These are phyloP conservation scores for Termitomyces sp. DNA, from an alignment of 768 basidiomycete species.

Conservation along the genomic window DNA sequence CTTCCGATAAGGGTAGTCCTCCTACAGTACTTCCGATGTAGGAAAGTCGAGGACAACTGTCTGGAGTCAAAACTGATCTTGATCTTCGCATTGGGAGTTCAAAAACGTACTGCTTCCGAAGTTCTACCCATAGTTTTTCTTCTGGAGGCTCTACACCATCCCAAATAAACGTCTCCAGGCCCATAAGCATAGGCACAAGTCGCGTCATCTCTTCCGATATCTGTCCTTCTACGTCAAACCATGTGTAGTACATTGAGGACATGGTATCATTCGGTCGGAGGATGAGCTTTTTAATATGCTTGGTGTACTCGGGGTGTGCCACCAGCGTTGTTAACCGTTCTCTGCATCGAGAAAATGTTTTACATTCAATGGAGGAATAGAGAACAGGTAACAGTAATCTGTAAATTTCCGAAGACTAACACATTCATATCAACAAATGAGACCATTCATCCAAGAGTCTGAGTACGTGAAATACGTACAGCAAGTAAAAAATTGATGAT, in stretches of 20 bases:
- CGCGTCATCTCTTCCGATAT: conserved; percentile 10
- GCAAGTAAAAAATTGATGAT: conserved; percentile 12
- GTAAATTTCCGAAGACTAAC: conserved; percentile 7
- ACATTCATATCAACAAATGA: background rate
- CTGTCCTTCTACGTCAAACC: conserved; percentile 11
- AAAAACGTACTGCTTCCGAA: conserved; percentile 15
- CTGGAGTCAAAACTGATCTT: background rate
- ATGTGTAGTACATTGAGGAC: conserved; percentile 6
- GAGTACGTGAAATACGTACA: conserved; percentile 5
- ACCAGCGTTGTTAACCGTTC: conserved; percentile 15
- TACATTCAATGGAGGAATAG: conserved; percentile 10
- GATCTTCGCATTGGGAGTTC: background rate
- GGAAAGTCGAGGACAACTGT: conserved; percentile 20
- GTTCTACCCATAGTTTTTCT: conserved; percentile 17
- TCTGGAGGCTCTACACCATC: conserved; percentile 20
- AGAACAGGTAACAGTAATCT: conserved; percentile 11
- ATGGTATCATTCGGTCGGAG: conserved; percentile 17
- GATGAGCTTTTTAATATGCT: conserved; percentile 14
- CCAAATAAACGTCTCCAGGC: conserved; percentile 21
- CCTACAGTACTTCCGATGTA: conserved; percentile 21
- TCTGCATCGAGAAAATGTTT: conserved; percentile 13
- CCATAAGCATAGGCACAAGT: conserved; percentile 14
- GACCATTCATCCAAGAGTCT: background rate
- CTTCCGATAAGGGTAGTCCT: conserved; percentile 5
- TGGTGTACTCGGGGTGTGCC: conserved; percentile 9